These are phyloP conservation scores for Leccinum pachyderme DNA, from an alignment of 1,284 basidiomycete genomes.

Conservation along the genomic window DNA sequence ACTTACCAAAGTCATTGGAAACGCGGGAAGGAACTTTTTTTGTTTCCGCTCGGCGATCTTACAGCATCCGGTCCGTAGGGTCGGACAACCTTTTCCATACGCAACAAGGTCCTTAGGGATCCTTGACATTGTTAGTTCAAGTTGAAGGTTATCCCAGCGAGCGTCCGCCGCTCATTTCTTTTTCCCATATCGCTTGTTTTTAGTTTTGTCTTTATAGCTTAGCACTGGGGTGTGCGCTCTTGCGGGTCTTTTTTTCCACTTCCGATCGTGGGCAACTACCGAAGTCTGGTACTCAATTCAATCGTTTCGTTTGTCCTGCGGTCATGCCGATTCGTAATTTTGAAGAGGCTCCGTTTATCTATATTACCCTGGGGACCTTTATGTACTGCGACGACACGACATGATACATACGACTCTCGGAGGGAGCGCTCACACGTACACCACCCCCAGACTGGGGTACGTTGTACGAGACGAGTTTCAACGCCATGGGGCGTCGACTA, in stretches of 20 bases:
- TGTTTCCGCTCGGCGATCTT: slow-evolving; percentile 2
- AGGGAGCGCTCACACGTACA: not conserved
- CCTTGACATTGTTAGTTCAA: not conserved
- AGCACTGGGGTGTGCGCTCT: not conserved
- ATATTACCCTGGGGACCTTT: not conserved
- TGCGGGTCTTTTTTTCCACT: not conserved
- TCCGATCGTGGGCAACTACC: not conserved
- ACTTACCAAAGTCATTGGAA: not conserved
- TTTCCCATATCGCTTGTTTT: slow-evolving; percentile 20
- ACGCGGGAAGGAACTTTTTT: slow-evolving; percentile 12
- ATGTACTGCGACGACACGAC: not conserved
- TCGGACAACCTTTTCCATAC: slow-evolving; percentile 10
- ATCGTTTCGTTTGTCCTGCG: not conserved
- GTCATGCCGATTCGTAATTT: not conserved
- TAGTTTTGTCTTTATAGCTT: not conserved
- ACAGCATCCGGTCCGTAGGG: not conserved
- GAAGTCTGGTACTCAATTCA: slow-evolving; percentile 7
- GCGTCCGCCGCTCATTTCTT: not conserved
- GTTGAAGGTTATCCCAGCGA: not conserved
- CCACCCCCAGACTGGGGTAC: not conserved
- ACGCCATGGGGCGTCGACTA: not conserved
- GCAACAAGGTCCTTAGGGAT: not conserved
- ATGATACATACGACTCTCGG: not conserved
- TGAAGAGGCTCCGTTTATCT: not conserved
- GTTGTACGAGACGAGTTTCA: not conserved